phyloP scores from a whole-genome alignment of 2,329 filamentous ascomycete species.

The Aspergillus floridensis region DNA sequence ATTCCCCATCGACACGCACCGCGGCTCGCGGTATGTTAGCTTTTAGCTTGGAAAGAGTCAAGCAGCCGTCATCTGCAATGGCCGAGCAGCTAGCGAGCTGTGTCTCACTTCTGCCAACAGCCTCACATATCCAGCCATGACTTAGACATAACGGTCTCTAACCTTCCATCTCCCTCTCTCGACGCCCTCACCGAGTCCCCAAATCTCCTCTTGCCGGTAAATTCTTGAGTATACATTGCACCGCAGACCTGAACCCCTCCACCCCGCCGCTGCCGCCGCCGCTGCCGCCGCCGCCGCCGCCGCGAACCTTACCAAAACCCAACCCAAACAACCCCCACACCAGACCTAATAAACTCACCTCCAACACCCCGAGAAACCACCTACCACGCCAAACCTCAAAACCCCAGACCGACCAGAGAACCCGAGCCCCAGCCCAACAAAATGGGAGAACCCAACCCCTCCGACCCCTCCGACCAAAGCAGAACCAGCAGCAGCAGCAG shows the following conservation, averaged over 20 bases:
- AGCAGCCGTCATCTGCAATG: background rate
- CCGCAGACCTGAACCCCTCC: no score
- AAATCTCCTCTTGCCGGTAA: no score
- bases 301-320: background rate
- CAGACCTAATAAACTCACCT: no score
- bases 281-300: background rate
- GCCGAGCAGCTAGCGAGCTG: no score
- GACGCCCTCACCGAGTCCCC: no score
- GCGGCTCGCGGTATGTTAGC: background rate
- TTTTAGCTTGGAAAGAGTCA: background rate
- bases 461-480: background rate
- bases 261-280: background rate
- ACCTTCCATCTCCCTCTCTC: background rate
- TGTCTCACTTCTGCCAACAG: background rate
- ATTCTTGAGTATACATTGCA: no score
- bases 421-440: background rate
- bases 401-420: background rate
- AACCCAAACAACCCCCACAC: background rate
- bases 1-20: background rate
- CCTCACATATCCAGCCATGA: background rate
- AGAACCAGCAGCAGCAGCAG: constrained; percentile 5
- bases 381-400: no score
- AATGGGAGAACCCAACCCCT: no score
- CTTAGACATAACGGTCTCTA: background rate
- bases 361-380: background rate